Percentiles rank a stretch among this genome's conserved stretches.
phyloP scores from a whole-genome alignment of 2,329 filamentous ascomycete genomes.

The Torrubiella hemipterigena region DNA sequence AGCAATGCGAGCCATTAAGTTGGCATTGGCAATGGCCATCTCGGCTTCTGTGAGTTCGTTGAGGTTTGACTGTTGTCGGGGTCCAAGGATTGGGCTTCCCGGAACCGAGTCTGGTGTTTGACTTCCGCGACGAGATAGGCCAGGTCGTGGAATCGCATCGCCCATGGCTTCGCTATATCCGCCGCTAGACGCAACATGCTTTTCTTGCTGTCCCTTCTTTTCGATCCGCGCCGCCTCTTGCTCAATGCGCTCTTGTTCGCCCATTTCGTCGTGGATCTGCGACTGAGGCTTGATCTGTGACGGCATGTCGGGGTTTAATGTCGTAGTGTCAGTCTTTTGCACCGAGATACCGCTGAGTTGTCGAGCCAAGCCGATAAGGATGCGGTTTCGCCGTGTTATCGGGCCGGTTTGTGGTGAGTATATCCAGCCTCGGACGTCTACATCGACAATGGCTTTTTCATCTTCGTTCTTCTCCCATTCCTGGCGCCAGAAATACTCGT shows the following conservation, averaged over 20 bases:
- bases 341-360: slow-evolving; percentile 79
- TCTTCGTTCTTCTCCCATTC: slow-evolving; percentile 75
- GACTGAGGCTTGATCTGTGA: slow-evolving; percentile 12
- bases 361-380: slow-evolving; percentile 76
- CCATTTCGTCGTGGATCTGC: slow-evolving; percentile 30
- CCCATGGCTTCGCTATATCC: slow-evolving; percentile 58
- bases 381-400: slow-evolving; percentile 74
- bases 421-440: slow-evolving; percentile 92
- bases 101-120: slow-evolving; percentile 26
- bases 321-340: slow-evolving; percentile 32
- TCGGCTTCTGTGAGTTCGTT: slow-evolving; percentile 64
- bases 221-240: slow-evolving; percentile 69
- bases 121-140: slow-evolving; percentile 18
- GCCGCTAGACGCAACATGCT: slow-evolving; percentile 56
- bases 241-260: slow-evolving; percentile 54
- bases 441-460: slow-evolving; percentile 77
- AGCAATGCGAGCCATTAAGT: slow-evolving; percentile 75
- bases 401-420: slow-evolving; percentile 78
- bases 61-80: slow-evolving; percentile 22
- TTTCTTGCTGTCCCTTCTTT: slow-evolving; percentile 57
- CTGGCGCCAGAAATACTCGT: slow-evolving; percentile 63
- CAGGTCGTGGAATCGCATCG: slow-evolving; percentile 19
- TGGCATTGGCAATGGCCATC: slow-evolving; percentile 66
- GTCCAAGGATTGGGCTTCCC: slow-evolving; percentile 28
- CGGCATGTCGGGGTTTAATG: slow-evolving; percentile 9